Percentiles rank a stretch among this genome's conserved stretches.
These are phyloP conservation scores for Sextonia rubra DNA, from an alignment of 164 flowering plant species.

Conservation along the genomic window DNA sequence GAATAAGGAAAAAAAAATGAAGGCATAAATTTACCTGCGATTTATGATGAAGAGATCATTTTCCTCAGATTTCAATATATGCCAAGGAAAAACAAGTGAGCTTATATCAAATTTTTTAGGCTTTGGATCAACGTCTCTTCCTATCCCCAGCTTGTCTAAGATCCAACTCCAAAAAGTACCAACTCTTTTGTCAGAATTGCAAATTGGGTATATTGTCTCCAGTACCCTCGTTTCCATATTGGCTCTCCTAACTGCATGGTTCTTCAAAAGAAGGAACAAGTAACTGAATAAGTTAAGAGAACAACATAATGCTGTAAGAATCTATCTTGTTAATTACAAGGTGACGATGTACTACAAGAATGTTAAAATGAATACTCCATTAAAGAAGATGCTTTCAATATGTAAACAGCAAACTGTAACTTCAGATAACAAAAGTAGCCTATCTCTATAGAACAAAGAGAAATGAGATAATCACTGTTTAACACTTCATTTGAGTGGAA, in stretches of 20 bases:
- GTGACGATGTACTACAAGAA: no score
- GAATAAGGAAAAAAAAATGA: not conserved
- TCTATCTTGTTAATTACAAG: not conserved
- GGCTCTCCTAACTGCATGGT: constrained; percentile 91
- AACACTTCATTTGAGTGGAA: no score
- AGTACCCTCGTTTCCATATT: constrained; percentile 61
- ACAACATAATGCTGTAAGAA: not conserved
- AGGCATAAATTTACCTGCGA: constrained; percentile 46
- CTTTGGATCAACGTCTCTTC: constrained; percentile 25
- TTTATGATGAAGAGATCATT: constrained; percentile 43
- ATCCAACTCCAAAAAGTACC: constrained; percentile 69
- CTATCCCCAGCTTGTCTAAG: constrained; percentile 50
- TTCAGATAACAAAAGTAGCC: no score
- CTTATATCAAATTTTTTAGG: constrained; percentile 36
- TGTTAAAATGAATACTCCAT: no score
- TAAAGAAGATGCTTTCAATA: no score
- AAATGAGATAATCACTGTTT: no score
- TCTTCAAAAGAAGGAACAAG: constrained; percentile 39
- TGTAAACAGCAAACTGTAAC: no score
- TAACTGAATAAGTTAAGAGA: not conserved
- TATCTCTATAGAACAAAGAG: no score
- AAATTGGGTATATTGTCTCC: constrained; percentile 62
- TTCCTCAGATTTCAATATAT: constrained; percentile 50
- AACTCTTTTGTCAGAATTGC: constrained; percentile 25
- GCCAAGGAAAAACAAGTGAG: constrained; percentile 72